Evolutionary conservation across 805 yeast genomes (phyloP).

Genomic region (Ogataea pignaliae): DNA sequence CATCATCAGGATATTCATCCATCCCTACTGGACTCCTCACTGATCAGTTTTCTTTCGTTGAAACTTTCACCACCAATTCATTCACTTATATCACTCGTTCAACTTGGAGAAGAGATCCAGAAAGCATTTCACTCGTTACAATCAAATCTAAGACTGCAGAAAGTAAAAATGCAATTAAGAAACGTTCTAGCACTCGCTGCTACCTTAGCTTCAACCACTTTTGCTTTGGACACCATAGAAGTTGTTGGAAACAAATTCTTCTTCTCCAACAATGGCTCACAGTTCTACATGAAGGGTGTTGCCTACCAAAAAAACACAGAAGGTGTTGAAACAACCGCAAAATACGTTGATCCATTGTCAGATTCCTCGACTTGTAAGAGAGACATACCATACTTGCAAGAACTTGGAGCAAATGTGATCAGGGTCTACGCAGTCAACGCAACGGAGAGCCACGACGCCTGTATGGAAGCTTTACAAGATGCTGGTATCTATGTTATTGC

Average conservation of each 20-base stretch:
- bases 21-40: no score
- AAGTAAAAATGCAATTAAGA: constrained; percentile 9
- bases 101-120: no score
- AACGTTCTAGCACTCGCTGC: constrained; percentile 9
- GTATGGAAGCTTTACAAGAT: constrained; percentile 69
- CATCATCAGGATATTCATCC: no score
- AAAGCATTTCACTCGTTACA: no score
- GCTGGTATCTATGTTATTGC: constrained; percentile 91
- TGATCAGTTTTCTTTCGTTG: no score
- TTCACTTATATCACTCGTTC: no score
- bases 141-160: no score
- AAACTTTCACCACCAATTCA: no score
- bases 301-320: constrained; percentile 78
- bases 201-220: constrained; percentile 10
- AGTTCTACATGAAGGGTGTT: constrained; percentile 82
- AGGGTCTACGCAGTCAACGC: constrained; percentile 87
- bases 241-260: constrained; percentile 75
- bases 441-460: constrained; percentile 61
- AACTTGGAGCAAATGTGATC: constrained; percentile 69
- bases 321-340: constrained; percentile 28
- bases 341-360: constrained; percentile 72
- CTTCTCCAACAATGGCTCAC: constrained; percentile 64
- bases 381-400: constrained; percentile 72
- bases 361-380: constrained; percentile 66
- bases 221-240: constrained; percentile 48